A percentile compares a stretch with the other conserved stretches of the same genome.
Conservation (phyloP, 2,329 filamentous ascomycete species). For the Pyricularia pennisetigena region DNA sequence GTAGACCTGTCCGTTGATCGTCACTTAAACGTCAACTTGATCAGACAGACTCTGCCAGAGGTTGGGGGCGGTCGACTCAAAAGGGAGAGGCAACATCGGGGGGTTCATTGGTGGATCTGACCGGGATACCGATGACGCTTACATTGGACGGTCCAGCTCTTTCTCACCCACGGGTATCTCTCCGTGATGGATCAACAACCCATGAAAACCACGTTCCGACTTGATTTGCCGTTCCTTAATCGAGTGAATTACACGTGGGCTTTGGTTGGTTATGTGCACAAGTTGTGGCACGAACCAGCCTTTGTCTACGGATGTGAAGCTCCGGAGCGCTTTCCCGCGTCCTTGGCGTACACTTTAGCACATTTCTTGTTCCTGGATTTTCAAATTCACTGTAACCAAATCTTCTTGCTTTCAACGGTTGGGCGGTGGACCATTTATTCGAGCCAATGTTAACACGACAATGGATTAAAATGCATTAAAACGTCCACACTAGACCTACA, state of each 20-base stretch:
- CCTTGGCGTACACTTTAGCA: not conserved
- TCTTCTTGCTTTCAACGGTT: not conserved
- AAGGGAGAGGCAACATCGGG: not conserved
- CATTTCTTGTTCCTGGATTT: not conserved
- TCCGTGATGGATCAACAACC: not conserved
- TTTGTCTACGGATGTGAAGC: not conserved
- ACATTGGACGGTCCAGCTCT: not conserved
- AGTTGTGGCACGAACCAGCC: not conserved
- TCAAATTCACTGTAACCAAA: not conserved
- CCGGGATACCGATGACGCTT: not conserved
- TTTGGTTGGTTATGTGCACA: not conserved
- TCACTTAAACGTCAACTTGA: not conserved
- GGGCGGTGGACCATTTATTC: not conserved
- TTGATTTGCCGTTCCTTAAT: not conserved
- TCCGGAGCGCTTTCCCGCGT: not conserved
- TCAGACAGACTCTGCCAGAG: not conserved
- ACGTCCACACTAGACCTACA: too few species aligned
- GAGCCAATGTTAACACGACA: not conserved
- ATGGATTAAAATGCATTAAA: too few species aligned
- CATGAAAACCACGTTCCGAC: not conserved
- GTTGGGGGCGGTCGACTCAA: not conserved
- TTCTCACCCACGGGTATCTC: not conserved
- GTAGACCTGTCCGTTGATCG: not conserved
- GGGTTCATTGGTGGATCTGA: not conserved
- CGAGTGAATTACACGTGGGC: not conserved